A percentile compares a stretch with the other conserved stretches of the same genome.
Conservation (phyloP, 345 rosid species). For the Populus alba region DNA sequence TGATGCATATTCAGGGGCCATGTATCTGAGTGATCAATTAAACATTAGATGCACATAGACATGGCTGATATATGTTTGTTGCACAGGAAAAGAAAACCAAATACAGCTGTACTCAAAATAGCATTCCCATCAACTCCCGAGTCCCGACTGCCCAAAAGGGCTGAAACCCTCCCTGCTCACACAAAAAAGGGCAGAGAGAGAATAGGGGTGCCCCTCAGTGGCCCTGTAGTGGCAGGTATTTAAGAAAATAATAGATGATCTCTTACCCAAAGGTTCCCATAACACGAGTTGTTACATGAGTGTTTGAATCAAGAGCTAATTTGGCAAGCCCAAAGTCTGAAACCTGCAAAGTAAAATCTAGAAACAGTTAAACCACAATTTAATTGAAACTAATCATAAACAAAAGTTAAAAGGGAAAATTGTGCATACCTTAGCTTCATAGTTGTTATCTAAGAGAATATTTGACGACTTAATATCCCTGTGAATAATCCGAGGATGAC, state of each 20-base stretch:
- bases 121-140: neutral
- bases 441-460: slow-evolving; percentile 87
- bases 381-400: neutral
- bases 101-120: neutral
- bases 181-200: neutral
- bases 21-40: slow-evolving; percentile 51
- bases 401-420: slow-evolving; percentile 9
- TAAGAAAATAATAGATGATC: slow-evolving; percentile 6
- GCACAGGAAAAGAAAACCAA: neutral
- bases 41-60: slow-evolving; percentile 7
- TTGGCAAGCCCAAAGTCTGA: slow-evolving; percentile 98
- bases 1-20: slow-evolving; percentile 99
- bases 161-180: neutral
- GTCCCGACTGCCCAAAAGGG: neutral
- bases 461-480: slow-evolving; percentile 96
- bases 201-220: neutral
- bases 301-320: slow-evolving; percentile 78
- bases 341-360: slow-evolving; percentile 54
- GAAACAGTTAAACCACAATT: slow-evolving; percentile 22
- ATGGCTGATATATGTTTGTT: neutral
- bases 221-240: neutral
- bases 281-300: slow-evolving; percentile 87
- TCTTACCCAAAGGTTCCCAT: slow-evolving; percentile 98
- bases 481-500: slow-evolving; percentile 92
- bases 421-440: slow-evolving; percentile 66